A percentile compares a stretch with the other conserved stretches of the same genome.
Evolutionary conservation across 345 rosid genomes (phyloP).

Genomic region (Pseudoturritis turrita): DNA sequence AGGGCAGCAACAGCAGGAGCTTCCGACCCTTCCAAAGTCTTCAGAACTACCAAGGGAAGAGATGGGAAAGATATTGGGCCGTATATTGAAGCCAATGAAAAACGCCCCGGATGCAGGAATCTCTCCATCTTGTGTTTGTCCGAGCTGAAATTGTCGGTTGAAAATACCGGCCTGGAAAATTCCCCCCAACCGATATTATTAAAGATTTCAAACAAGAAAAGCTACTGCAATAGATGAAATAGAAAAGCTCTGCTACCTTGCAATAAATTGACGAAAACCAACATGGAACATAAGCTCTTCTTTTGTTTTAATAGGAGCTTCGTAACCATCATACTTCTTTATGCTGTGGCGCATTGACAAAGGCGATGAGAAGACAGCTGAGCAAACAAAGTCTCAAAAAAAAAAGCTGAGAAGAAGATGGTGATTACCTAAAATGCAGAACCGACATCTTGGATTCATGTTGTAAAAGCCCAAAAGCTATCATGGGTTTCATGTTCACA

Average conservation of each 20-base stretch:
- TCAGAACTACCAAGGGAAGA: conserved; percentile 78
- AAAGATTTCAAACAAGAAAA: conserved; percentile 1
- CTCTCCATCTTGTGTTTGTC: conserved; percentile 99
- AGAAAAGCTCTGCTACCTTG: conserved; percentile 45
- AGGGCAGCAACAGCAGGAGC: conserved; percentile 74
- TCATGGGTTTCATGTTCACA: conserved; percentile 44
- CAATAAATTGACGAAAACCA: conserved; percentile 91
- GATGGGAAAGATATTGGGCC: conserved; percentile 85
- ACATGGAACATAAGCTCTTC: conserved; percentile 88
- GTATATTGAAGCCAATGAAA: conserved; percentile 73
- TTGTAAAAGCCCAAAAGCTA: conserved; percentile 83
- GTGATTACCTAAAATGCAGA: conserved; percentile 79
- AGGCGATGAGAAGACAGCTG: conserved; percentile 7
- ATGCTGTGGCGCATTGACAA: conserved; percentile 42
- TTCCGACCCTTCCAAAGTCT: conserved; percentile 42
- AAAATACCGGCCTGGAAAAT: conserved; percentile 75
- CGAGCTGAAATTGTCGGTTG: conserved; percentile 66
- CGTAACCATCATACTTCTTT: conserved; percentile 71
- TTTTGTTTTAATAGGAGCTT: conserved; percentile 78
- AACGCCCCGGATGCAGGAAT: conserved; percentile 79
- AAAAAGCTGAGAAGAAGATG: neutral
- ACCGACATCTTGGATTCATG: conserved; percentile 99
- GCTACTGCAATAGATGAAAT: neutral
- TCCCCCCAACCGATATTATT: neutral
- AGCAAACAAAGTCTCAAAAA: neutral